Base-by-base conservation (phyloP, 768 basidiomycete species). In the Clitopilus passeckerianus region DNA sequence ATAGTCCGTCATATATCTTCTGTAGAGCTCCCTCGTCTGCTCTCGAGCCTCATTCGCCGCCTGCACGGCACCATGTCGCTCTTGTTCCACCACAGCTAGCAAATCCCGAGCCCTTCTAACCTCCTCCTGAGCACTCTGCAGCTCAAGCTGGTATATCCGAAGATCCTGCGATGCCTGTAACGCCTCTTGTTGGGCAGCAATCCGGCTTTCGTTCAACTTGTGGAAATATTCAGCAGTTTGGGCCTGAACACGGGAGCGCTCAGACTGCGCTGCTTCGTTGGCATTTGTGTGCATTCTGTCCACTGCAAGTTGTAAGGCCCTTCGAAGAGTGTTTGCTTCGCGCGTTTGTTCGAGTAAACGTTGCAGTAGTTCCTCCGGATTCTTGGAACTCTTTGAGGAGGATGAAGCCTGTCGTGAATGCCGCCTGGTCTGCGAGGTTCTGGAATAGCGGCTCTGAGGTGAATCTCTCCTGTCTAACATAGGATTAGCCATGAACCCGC, bases 31-130 rank as follows among this genome's bases (percentile, higher is more conserved):
- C 57, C 85, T 72, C 30, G 83, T 83, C 56, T 73, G 77, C 18
- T 75, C 76, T 41, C 84, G 77, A 23, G 83, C 83, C 22, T 77
- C 75, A 16, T 76, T 75, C 1, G 83, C 84, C 20, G 77, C 78
- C 7, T 75, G 71, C 66, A 86, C 85, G 0, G 86, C 86, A 6
- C 86, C 81, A 27, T 85, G 78, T 23, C 82, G 77, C 59, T 86
- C 78, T 10, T 70, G 71, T 68, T 85, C 82, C 6, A 82, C 68
- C 1, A 72, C 71, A 60, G 73, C 76, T 43, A 86, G 67, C 5
- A 80, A 73, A 5, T 79, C 76, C 64, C 84, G 80, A 3, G 82
- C 82, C 33, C 79, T 77, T 22, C 71, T 65, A 46, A 87, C 82
- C 66, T 89, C 85, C 58, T 74, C 72, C 58, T 75, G 74, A 2